Base-by-base conservation (phyloP, 768 basidiomycete species). In the Psilocybe cubensis region DNA sequence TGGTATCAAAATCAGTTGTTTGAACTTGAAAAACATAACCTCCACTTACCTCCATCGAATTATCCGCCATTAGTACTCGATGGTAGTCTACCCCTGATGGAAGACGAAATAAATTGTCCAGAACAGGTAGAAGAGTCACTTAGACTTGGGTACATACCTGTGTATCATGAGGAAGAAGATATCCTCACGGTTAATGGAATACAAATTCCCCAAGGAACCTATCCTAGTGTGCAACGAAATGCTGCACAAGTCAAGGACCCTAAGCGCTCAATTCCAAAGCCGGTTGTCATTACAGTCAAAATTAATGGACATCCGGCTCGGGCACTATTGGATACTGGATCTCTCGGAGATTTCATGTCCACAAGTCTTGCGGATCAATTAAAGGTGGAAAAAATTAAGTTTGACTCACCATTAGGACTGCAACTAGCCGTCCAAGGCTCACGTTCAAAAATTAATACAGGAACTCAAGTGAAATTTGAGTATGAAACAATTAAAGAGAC, bases 401-500 rank as follows among this genome's bases (percentile, higher is more conserved):
- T 80, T 1, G 66, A 47, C 0, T 67, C 68, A 24, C 78, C 74
- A 2, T 20, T 81, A 2, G 53, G 67, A 0, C 44, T 80, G 0
- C 74, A 77, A 14, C 60, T 83, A 0, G 79, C 79, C 0, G 73
- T 77, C 0, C 72, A 76, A 28, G 81, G 79, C 0, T 81, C 79
- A 0, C 46, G 70, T 0, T 69, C 76, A 0, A 73, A 73, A 48
- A 65, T 82, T 0, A 79, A 74, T 48, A 66, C 28, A 18, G 53
- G 67, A 1, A 59, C 69, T 0, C 53, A 28, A 3, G 74, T 62
- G 0, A 8, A 63, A 3, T 31, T 80, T 3, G 33, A 62, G 8
- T 81, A 79, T 59, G 74, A 79, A 56, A 21, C 42, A 0, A 73
- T 81, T 0, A 59, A 68, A 7, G 68, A 72, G n/a, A 27, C 54